These are phyloP conservation scores for Pseudomassariella vexata DNA, from an alignment of 2,329 filamentous ascomycete species.

Conservation along the genomic window DNA sequence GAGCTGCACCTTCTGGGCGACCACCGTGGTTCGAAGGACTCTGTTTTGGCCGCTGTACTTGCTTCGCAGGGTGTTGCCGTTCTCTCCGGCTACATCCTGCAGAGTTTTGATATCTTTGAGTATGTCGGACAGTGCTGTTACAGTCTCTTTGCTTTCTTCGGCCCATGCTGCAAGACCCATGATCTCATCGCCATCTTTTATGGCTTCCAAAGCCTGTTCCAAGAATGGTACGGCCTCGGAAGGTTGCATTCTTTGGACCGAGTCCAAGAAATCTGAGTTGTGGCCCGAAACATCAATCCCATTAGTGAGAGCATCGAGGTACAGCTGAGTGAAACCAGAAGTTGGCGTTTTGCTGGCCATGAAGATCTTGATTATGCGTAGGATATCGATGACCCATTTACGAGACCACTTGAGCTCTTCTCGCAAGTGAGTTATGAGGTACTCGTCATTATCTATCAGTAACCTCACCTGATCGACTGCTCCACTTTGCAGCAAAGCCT, in stretches of 20 bases:
- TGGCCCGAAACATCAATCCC: constrained; percentile 45
- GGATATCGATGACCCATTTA: constrained; percentile 33
- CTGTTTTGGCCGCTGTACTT: constrained; percentile 68
- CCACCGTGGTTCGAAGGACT: constrained; percentile 68
- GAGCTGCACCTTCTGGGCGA: constrained; percentile 76
- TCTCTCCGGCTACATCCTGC: constrained; percentile 34
- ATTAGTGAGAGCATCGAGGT: constrained; percentile 53
- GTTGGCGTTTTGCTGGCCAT: constrained; percentile 23
- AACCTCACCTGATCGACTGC: constrained; percentile 37
- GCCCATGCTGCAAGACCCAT: constrained; percentile 28
- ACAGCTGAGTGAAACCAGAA: constrained; percentile 47
- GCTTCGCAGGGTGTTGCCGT: constrained; percentile 56
- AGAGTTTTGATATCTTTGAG: constrained; percentile 42
- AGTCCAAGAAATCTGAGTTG: constrained; percentile 47
- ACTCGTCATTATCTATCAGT: constrained; percentile 55
- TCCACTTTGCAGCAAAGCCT: constrained; percentile 38
- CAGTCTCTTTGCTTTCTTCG: constrained; percentile 24
- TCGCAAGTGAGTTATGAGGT: constrained; percentile 37
- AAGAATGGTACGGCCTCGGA: constrained; percentile 38
- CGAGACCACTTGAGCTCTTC: constrained; percentile 28
- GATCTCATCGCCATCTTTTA: constrained; percentile 30
- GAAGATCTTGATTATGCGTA: constrained; percentile 44
- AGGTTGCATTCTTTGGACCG: constrained; percentile 55
- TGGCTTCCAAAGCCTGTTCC: constrained; percentile 31
- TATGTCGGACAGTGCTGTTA: constrained; percentile 31